phyloP scores from a whole-genome alignment of 768 basidiomycete species.

The Psilocybe tampanensis region DNA sequence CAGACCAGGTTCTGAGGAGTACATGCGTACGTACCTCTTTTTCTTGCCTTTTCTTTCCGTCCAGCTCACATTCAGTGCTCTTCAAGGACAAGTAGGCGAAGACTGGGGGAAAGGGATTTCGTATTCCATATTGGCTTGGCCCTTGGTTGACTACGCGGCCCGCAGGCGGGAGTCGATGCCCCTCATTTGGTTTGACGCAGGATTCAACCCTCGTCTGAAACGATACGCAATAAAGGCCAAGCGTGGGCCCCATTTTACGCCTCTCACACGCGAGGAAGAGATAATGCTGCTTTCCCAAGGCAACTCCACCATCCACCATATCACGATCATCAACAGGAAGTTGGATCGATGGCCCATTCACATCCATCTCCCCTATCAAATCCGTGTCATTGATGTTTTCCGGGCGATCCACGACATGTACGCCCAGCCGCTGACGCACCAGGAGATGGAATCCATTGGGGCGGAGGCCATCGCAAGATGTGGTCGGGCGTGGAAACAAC shows the following conservation, averaged over 20 bases:
- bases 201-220: constrained; percentile 39
- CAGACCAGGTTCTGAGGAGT: background rate
- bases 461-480: constrained; percentile 36
- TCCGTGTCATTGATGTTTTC: constrained; percentile 62
- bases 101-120: constrained; percentile 20
- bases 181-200: constrained; percentile 51
- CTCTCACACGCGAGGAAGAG: constrained; percentile 39
- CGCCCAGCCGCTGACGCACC: constrained; percentile 42
- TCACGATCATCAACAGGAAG: constrained; percentile 47
- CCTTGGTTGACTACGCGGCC: constrained; percentile 42
- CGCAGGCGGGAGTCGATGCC: constrained; percentile 33
- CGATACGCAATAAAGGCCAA: constrained; percentile 24
- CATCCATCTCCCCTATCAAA: constrained; percentile 41
- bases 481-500: constrained; percentile 44
- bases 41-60: background rate
- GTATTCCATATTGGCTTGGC: constrained; percentile 39
- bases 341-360: constrained; percentile 42
- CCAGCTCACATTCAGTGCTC: background rate
- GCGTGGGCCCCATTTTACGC: constrained; percentile 21
- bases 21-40: background rate
- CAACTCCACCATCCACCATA: constrained; percentile 39
- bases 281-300: constrained; percentile 45
- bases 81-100: background rate
- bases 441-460: constrained; percentile 37
- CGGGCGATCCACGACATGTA: constrained; percentile 55